A percentile compares a stretch with the other conserved stretches of the same genome.
phyloP scores from a whole-genome alignment of 805 yeast species.

The Yarrowia yakushimensis region DNA sequence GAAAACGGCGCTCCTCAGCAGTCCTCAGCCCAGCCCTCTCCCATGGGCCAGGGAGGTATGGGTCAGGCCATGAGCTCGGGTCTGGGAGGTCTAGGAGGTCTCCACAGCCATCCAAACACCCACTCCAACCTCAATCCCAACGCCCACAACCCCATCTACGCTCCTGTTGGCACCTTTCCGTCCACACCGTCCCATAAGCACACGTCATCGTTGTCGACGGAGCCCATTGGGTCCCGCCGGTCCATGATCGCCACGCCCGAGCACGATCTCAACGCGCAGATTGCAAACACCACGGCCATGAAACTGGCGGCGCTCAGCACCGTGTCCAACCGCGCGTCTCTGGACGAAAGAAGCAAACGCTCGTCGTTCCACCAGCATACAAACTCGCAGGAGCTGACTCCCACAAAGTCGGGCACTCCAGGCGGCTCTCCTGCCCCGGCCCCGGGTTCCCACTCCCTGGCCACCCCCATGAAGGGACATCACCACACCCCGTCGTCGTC shows the following conservation, averaged over 20 bases:
- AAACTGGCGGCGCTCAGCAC: conserved; percentile 67
- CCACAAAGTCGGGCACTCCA: conserved; percentile 11
- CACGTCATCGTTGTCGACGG: conserved; percentile 14
- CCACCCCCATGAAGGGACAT: conserved; percentile 8
- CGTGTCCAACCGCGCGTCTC: conserved; percentile 35
- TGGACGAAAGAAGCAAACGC: conserved; percentile 30
- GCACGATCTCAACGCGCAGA: conserved; percentile 34
- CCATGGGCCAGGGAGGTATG: conserved; percentile 23
- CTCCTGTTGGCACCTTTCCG: conserved; percentile 18
- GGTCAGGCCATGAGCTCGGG: conserved; percentile 9
- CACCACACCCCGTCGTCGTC: conserved; percentile 1
- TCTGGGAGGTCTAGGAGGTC: not conserved
- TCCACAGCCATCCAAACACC: not conserved
- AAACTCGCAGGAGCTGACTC: conserved; percentile 1
- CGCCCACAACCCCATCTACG: conserved; percentile 12
- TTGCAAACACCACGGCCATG: conserved; percentile 40
- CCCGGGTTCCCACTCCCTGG: not conserved
- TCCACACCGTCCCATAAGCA: conserved; percentile 16
- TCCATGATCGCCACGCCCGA: conserved; percentile 22
- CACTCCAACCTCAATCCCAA: conserved; percentile 21
- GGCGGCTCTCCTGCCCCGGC: conserved; percentile 19
- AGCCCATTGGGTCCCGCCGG: conserved; percentile 8
- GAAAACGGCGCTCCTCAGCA: not conserved
- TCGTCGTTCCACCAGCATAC: conserved; percentile 9
- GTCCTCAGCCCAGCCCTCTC: conserved; percentile 7